Percentiles rank a stretch among this genome's conserved stretches.
Evolutionary conservation across 306 rosid genomes (phyloP).

Genomic region (Lotus japonicus): DNA sequence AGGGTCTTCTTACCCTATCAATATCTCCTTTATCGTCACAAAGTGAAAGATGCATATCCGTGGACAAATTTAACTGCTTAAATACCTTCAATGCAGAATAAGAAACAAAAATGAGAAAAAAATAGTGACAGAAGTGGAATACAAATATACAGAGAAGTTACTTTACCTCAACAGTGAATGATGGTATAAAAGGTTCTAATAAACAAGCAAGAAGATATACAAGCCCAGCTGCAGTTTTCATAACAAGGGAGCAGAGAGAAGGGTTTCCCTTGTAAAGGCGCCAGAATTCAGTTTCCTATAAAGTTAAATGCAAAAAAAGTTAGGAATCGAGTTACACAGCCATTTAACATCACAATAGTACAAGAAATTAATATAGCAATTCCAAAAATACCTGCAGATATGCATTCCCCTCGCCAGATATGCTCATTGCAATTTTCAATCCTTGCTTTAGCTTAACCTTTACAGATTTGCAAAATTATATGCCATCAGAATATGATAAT

Average conservation of each 20-base stretch:
- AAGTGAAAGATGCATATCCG: slow-evolving; percentile 52
- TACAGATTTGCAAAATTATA: slow-evolving; percentile 18
- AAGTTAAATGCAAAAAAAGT: slow-evolving; percentile 1
- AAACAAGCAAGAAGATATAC: slow-evolving; percentile 84
- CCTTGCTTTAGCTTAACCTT: slow-evolving; percentile 97
- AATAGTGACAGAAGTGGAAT: neutral
- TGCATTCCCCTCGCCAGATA: slow-evolving; percentile 81
- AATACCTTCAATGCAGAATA: slow-evolving; percentile 54
- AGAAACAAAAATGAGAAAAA: neutral
- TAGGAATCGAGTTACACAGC: neutral
- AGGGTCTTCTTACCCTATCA: slow-evolving; percentile 61
- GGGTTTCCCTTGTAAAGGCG: slow-evolving; percentile 71
- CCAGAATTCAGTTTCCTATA: slow-evolving; percentile 87
- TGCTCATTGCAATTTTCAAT: slow-evolving; percentile 75
- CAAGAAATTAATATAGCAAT: neutral
- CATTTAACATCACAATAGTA: neutral
- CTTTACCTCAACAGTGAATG: slow-evolving; percentile 70
- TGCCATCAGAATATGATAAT: slow-evolving; percentile 1
- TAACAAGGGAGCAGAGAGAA: slow-evolving; percentile 66
- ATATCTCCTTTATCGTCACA: slow-evolving; percentile 68
- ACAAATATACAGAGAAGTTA: neutral
- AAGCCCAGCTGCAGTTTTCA: slow-evolving; percentile 84
- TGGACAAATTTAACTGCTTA: slow-evolving; percentile 71
- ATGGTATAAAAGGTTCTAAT: slow-evolving; percentile 91
- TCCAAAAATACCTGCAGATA: slow-evolving; percentile 66